Evolutionary conservation across 140 eudicot species (phyloP).

Genomic region (Erigeron philadelphicus): DNA sequence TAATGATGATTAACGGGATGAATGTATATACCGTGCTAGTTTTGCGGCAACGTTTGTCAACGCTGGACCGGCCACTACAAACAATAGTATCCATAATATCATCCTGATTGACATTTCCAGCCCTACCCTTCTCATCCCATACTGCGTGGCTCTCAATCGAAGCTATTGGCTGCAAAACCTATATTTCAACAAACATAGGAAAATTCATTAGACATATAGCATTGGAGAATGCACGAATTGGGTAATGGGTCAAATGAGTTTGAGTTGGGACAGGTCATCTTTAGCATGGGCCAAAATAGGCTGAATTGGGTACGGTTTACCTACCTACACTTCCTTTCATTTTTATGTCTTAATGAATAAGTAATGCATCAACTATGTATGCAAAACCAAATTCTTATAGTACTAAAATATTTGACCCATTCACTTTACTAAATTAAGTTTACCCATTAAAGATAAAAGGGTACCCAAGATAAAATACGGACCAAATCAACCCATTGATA

Average conservation of each 20-base stretch:
- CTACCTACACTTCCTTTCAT: background rate
- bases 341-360: background rate
- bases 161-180: conserved; percentile 65
- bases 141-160: conserved; percentile 81
- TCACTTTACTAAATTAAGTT: background rate
- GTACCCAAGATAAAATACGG: background rate
- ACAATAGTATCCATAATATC: conserved; percentile 47
- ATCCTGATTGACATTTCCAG: conserved; percentile 35
- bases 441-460: background rate
- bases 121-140: conserved; percentile 41
- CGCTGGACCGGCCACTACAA: conserved; percentile 52
- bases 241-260: background rate
- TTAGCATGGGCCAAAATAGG: background rate
- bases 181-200: background rate
- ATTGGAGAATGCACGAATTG: background rate
- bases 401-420: background rate
- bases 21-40: conserved; percentile 65
- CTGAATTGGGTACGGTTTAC: background rate
- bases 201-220: background rate
- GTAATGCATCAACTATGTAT: background rate
- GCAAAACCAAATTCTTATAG: background rate
- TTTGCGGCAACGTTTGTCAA: conserved; percentile 65
- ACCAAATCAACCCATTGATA: background rate
- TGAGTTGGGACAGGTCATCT: background rate
- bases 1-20: background rate